A percentile compares a stretch with the other conserved stretches of the same genome.
Evolutionary conservation across 192 early-diverging fungal species (phyloP).

Genomic region (Backusella morwellensis): DNA sequence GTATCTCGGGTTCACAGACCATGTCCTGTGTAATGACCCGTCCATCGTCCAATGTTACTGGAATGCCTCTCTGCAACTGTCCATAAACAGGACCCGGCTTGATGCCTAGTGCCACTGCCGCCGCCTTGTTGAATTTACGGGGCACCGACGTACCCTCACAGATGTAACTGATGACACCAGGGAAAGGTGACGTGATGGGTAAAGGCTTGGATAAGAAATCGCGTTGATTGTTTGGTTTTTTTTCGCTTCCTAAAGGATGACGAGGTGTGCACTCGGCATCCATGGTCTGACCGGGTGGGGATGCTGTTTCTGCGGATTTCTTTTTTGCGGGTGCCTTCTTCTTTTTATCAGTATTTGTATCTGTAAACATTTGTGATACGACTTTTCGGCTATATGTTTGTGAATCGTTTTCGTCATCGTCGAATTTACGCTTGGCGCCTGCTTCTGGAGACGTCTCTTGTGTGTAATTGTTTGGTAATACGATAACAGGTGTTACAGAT

Average conservation of each 20-base stretch:
- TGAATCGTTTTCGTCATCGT: not conserved
- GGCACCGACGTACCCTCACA: constrained; percentile 68
- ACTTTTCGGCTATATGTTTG: not conserved
- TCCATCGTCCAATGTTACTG: constrained; percentile 59
- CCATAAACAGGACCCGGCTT: constrained; percentile 62
- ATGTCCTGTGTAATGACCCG: constrained; percentile 68
- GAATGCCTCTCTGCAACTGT: constrained; percentile 59
- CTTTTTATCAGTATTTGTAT: not conserved
- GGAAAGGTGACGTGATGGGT: constrained; percentile 48
- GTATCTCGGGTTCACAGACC: constrained; percentile 41
- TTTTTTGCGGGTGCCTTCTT: not conserved
- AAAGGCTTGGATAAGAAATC: constrained; percentile 22
- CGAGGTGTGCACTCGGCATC: constrained; percentile 21
- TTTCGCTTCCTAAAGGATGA: not conserved
- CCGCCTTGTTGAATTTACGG: constrained; percentile 77
- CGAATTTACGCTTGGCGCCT: not conserved
- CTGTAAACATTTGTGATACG: constrained; percentile 10
- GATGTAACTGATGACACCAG: constrained; percentile 65
- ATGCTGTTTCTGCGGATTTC: not conserved
- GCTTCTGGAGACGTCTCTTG: not conserved
- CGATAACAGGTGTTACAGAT: constrained; percentile 9
- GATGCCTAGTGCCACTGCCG: constrained; percentile 66
- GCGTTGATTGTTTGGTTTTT: not conserved
- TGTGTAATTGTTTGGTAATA: not conserved
- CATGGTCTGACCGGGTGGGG: constrained; percentile 17